These are phyloP conservation scores for Neofusicoccum ribis DNA, from an alignment of 2,329 filamentous ascomycete species.

Conservation along the genomic window DNA sequence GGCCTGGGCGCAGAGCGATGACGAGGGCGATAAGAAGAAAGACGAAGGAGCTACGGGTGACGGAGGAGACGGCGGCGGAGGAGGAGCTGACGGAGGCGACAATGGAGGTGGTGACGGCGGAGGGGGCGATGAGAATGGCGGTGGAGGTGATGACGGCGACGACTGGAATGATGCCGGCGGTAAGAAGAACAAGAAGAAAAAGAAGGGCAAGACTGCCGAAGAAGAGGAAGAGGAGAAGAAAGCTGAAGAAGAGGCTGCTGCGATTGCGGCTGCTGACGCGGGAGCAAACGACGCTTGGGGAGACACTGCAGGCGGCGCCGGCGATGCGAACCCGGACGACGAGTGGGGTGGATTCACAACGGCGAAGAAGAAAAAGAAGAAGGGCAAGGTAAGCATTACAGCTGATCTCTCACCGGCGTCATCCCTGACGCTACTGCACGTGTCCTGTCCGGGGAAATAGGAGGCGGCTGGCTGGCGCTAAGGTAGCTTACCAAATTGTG, in stretches of 20 bases:
- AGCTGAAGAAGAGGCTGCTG: conserved; percentile 35
- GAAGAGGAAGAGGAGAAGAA: conserved; percentile 38
- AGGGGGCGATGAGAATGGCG: conserved; percentile 34
- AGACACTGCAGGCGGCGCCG: conserved; percentile 20
- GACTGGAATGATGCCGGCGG: conserved; percentile 33
- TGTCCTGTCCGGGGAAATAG: background rate
- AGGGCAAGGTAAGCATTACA: conserved; percentile 49
- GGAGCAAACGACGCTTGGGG: conserved; percentile 23
- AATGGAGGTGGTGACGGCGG: conserved; percentile 32
- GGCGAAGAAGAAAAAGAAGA: conserved; percentile 54
- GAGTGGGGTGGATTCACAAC: conserved; percentile 52
- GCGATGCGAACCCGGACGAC: conserved; percentile 29
- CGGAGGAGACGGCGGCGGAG: conserved; percentile 36
- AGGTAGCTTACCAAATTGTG: conserved; percentile 14
- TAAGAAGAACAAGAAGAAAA: conserved; percentile 45
- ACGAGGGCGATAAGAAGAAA: conserved; percentile 51
- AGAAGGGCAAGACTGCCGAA: conserved; percentile 32
- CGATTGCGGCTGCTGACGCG: conserved; percentile 30
- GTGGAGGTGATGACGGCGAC: conserved; percentile 33
- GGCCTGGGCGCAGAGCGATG: conserved; percentile 45
- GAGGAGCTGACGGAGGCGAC: conserved; percentile 26
- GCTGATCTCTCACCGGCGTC: background rate
- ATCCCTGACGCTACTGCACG: background rate
- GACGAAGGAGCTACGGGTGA: conserved; percentile 29
- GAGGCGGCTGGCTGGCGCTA: conserved; percentile 5